Conservation (phyloP, 139 green algal species). For the Coccomyxa sp. region DNA sequence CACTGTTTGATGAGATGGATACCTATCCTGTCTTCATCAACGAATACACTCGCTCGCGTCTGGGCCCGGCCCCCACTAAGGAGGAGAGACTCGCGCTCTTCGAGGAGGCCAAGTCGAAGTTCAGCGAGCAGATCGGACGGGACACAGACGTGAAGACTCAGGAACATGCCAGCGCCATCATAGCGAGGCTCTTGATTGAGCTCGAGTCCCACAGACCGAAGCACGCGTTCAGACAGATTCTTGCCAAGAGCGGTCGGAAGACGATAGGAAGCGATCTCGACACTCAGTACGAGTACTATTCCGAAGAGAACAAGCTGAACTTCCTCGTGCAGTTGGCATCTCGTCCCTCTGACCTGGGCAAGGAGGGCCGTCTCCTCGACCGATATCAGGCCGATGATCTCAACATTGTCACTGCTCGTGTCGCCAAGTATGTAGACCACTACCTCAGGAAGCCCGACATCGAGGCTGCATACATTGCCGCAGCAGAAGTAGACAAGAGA, state of each 20-base stretch:
- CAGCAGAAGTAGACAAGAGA: conserved; percentile 1
- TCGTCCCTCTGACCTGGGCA: background rate
- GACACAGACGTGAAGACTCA: background rate
- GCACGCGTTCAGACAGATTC: background rate
- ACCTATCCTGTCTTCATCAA: background rate
- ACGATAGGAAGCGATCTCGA: background rate
- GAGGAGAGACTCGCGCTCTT: background rate
- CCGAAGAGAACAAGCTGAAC: background rate
- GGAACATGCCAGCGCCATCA: background rate
- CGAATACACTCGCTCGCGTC: background rate
- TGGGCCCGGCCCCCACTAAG: background rate
- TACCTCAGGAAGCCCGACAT: background rate
- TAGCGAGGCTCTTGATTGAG: background rate
- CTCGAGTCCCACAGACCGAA: background rate
- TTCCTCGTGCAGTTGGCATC: background rate
- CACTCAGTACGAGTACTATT: background rate
- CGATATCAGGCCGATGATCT: background rate
- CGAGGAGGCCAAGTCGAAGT: background rate
- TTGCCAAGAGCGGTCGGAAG: background rate
- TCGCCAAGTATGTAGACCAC: background rate
- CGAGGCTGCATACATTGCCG: background rate
- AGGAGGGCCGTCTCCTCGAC: background rate
- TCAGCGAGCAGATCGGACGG: background rate
- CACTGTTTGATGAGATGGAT: background rate
- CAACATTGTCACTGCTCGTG: background rate